phyloP scores from a whole-genome alignment of 2,329 filamentous ascomycete species.

The Xenoacremonium recifei region DNA sequence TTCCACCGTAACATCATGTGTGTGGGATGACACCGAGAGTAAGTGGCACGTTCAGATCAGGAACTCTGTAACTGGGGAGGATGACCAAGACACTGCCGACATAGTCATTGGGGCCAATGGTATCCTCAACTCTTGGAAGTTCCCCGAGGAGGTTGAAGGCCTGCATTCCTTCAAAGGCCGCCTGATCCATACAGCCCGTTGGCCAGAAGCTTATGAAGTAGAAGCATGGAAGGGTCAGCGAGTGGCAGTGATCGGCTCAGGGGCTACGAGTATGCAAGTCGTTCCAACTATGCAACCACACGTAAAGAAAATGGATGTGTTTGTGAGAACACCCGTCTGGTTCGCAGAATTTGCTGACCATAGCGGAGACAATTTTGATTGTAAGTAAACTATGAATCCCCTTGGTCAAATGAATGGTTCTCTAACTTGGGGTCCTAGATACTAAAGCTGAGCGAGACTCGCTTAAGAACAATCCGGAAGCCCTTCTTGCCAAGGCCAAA shows the following conservation, averaged over 20 bases:
- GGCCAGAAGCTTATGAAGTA: conserved; percentile 1
- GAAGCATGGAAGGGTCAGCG: conserved; percentile 1
- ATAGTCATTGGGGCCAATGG: too few species aligned
- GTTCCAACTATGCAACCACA: conserved; percentile 5
- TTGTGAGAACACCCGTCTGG: conserved; percentile 5
- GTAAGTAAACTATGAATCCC: not conserved
- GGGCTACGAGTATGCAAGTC: conserved; percentile 3
- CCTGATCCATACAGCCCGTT: conserved; percentile 4
- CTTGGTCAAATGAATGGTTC: too few species aligned
- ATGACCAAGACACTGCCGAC: too few species aligned
- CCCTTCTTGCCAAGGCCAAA: conserved; percentile 2
- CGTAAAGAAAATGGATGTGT: conserved; percentile 6
- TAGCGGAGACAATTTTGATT: conserved; percentile 4
- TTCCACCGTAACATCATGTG: conserved; percentile 2
- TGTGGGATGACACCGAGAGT: too few species aligned
- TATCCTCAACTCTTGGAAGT: too few species aligned
- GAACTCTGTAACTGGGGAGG: too few species aligned
- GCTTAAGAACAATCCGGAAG: conserved; percentile 1
- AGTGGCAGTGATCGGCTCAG: conserved; percentile 4
- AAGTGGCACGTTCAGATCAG: too few species aligned
- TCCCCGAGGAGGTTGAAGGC: conserved; percentile 3
- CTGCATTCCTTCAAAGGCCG: conserved; percentile 4
- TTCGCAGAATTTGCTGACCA: conserved; percentile 6
- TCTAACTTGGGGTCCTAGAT: not conserved
- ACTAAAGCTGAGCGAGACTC: not conserved